Conservation (phyloP, 441 rosid species). For the Adansonia grandidieri region DNA sequence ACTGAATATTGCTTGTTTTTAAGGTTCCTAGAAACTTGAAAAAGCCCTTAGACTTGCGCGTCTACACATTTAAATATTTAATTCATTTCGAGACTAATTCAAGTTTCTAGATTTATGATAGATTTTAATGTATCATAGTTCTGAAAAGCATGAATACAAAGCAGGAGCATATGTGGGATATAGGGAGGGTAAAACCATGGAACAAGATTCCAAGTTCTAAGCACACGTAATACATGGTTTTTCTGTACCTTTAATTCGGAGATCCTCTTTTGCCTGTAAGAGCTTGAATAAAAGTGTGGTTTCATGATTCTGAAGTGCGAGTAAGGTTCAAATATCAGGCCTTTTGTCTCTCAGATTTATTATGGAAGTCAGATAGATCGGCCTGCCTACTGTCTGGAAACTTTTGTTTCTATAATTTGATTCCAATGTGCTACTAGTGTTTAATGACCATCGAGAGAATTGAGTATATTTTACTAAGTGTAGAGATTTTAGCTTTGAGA, state of each 20-base stretch:
- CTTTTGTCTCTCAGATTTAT: neutral
- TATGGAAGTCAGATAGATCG: neutral
- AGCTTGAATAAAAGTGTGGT: neutral
- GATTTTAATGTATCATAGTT: neutral
- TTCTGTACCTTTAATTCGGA: slow-evolving; percentile 3
- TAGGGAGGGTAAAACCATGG: neutral
- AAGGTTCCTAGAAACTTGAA: neutral
- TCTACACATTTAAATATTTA: neutral
- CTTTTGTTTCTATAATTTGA: neutral
- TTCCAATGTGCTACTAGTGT: neutral
- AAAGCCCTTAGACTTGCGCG: neutral
- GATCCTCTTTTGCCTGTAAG: neutral
- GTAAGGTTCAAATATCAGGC: neutral
- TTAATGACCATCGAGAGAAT: neutral
- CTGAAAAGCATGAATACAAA: neutral
- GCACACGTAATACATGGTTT: neutral
- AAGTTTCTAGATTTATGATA: neutral
- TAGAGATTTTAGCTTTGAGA: slow-evolving; percentile 1
- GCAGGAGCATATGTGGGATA: neutral
- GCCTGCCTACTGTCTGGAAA: neutral
- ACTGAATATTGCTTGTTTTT: neutral
- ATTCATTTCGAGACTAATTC: neutral
- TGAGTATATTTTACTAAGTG: neutral
- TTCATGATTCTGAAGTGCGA: neutral
- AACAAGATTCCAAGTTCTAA: neutral